Conservation (phyloP, 805 yeast species). For the Sugiyamaella floridensis region DNA sequence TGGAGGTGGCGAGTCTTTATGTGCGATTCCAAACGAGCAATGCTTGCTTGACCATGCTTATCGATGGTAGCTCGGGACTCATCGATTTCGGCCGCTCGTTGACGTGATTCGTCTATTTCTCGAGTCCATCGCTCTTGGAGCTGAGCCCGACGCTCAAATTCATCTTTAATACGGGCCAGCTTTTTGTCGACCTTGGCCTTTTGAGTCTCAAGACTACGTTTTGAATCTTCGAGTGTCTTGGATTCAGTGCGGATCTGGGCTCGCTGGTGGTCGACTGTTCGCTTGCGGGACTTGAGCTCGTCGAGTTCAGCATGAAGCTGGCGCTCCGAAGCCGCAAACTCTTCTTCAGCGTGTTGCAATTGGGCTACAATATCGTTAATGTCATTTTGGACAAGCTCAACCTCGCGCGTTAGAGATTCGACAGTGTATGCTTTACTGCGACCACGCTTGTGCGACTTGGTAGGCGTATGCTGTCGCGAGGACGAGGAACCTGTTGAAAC, state of each 20-base stretch:
- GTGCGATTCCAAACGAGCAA: constrained; percentile 10
- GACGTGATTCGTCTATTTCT: constrained; percentile 20
- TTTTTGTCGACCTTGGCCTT: constrained; percentile 26
- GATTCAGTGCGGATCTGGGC: constrained; percentile 31
- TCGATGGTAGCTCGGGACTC: constrained; percentile 7
- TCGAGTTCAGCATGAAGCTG: constrained; percentile 26
- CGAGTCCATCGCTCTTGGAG: constrained; percentile 15
- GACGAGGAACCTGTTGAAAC: not conserved
- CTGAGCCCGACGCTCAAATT: constrained; percentile 9
- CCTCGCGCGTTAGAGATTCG: constrained; percentile 30
- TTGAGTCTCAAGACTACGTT: constrained; percentile 32
- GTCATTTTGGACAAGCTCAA: constrained; percentile 30
- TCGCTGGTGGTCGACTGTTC: constrained; percentile 28
- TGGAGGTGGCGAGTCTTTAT: constrained; percentile 13
- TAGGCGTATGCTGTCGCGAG: not conserved
- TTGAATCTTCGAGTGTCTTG: constrained; percentile 32
- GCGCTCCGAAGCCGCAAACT: constrained; percentile 22
- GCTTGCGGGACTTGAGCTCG: constrained; percentile 23
- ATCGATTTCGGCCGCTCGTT: constrained; percentile 13
- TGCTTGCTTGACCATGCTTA: constrained; percentile 6
- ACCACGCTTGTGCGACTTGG: not conserved
- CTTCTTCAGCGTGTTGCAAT: constrained; percentile 25
- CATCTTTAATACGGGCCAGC: constrained; percentile 17
- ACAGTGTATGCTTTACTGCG: constrained; percentile 24
- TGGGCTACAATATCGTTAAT: constrained; percentile 24